Conservation (phyloP, 805 yeast species). For the Candida morakotiae region DNA sequence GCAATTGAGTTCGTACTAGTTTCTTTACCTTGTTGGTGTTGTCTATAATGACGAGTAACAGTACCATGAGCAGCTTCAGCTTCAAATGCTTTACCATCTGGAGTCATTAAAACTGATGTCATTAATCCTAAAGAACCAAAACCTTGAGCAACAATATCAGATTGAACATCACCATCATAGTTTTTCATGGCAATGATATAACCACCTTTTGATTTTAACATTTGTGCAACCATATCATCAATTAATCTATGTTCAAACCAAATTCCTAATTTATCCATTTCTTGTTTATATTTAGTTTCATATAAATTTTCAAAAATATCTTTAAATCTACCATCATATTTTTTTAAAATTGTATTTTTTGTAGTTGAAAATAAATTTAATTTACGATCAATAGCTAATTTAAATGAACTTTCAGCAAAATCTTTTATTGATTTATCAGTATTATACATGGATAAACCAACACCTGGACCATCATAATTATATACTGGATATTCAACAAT, state of each 20-base stretch:
- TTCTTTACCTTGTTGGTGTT: conserved; percentile 94
- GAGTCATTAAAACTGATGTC: conserved; percentile 96
- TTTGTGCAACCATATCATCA: conserved; percentile 99
- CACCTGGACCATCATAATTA: conserved; percentile 69
- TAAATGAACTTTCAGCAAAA: conserved; percentile 91
- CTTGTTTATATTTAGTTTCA: conserved; percentile 59
- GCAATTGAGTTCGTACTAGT: conserved; percentile 97
- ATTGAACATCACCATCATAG: conserved; percentile 97
- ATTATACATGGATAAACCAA: conserved; percentile 92
- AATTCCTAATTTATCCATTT: conserved; percentile 77
- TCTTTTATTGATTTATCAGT: conserved; percentile 87
- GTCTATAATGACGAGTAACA: conserved; percentile 95
- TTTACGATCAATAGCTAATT: conserved; percentile 74
- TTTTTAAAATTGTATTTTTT: conserved; percentile 90
- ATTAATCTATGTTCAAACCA: conserved; percentile 97
- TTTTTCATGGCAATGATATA: conserved; percentile 94
- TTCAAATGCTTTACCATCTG: conserved; percentile 94
- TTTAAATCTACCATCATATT: conserved; percentile 93
- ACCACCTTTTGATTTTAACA: conserved; percentile 95
- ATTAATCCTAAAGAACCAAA: conserved; percentile 94
- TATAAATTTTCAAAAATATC: conserved; percentile 84
- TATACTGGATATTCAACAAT: conserved; percentile 57
- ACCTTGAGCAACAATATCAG: conserved; percentile 97
- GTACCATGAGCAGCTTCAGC: conserved; percentile 99
- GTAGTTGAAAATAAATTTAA: conserved; percentile 84